Evolutionary conservation across 768 basidiomycete species (phyloP).

Genomic region (Lactarius quietus): DNA sequence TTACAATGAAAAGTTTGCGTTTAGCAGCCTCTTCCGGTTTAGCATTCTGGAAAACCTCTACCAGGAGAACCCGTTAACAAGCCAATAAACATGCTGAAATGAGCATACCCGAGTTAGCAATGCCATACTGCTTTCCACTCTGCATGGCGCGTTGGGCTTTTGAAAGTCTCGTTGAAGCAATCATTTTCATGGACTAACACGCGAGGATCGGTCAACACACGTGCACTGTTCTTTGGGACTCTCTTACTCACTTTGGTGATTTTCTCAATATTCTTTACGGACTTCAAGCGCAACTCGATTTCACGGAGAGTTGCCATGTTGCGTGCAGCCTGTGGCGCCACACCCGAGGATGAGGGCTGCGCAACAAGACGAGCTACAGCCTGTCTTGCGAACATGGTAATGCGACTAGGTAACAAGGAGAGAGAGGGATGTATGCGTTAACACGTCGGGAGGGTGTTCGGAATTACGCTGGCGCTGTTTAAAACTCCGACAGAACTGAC

Average conservation of each 20-base stretch:
- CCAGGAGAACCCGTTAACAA: constrained; percentile 7
- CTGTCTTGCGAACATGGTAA: constrained; percentile 48
- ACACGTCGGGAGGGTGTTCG: constrained; percentile 32
- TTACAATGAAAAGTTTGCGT: constrained; percentile 86
- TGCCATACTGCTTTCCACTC: constrained; percentile 87
- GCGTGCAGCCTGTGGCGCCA: constrained; percentile 50
- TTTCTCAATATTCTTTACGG: constrained; percentile 98
- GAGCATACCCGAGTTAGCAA: constrained; percentile 79
- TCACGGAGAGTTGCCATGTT: constrained; percentile 98
- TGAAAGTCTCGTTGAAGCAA: constrained; percentile 94
- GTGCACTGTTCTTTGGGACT: neutral
- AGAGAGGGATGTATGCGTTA: constrained; percentile 14
- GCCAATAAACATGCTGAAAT: neutral
- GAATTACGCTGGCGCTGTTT: constrained; percentile 15
- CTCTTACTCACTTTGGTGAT: constrained; percentile 83
- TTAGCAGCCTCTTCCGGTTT: constrained; percentile 62
- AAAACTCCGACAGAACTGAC: constrained; percentile 19
- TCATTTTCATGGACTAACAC: constrained; percentile 94
- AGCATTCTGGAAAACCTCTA: constrained; percentile 87
- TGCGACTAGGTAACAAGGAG: neutral
- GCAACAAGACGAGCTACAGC: constrained; percentile 42
- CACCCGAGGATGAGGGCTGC: constrained; percentile 40
- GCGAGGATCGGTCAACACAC: constrained; percentile 14
- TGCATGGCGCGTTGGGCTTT: constrained; percentile 95
- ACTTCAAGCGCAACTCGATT: constrained; percentile 94